These are phyloP conservation scores for Steccherinum ochraceum DNA, from an alignment of 768 basidiomycete genomes.

Conservation along the genomic window DNA sequence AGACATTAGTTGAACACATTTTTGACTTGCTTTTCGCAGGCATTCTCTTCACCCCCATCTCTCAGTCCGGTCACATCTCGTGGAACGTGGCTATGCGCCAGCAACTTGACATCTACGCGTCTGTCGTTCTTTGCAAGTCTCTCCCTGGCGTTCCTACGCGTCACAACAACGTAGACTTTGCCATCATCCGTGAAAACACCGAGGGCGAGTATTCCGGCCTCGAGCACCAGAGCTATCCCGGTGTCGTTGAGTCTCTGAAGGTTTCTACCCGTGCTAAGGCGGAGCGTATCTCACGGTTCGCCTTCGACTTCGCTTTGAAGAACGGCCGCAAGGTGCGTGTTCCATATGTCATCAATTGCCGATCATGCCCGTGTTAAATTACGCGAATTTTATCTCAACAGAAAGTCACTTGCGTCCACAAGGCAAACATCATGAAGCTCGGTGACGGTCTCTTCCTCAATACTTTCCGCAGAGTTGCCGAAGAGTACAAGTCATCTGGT, in stretches of 20 bases:
- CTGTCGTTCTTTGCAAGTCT: conserved; percentile 97
- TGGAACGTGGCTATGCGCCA: conserved; percentile 99
- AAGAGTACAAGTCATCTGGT: conserved; percentile 91
- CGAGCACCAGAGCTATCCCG: conserved; percentile 96
- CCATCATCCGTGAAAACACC: conserved; percentile 99
- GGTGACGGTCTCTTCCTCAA: conserved; percentile 99
- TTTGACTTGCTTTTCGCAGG: conserved; percentile 40
- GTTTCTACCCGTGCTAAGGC: conserved; percentile 93
- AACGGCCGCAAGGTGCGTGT: conserved; percentile 86
- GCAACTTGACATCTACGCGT: conserved; percentile 98
- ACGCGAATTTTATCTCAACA: conserved; percentile 23
- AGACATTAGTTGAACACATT: neutral
- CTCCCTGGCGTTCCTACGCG: conserved; percentile 94
- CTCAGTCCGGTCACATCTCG: conserved; percentile 92
- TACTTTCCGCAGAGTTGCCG: conserved; percentile 93
- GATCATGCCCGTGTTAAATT: neutral
- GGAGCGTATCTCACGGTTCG: conserved; percentile 94
- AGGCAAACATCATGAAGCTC: conserved; percentile 99
- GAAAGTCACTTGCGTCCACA: conserved; percentile 99
- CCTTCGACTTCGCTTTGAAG: conserved; percentile 98
- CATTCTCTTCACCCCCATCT: conserved; percentile 97
- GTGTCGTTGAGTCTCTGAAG: conserved; percentile 97
- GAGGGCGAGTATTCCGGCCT: conserved; percentile 99
- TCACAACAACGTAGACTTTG: conserved; percentile 95
- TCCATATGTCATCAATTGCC: neutral